phyloP scores from a whole-genome alignment of 1,284 basidiomycete genomes.

The Trichosporon asahii region DNA sequence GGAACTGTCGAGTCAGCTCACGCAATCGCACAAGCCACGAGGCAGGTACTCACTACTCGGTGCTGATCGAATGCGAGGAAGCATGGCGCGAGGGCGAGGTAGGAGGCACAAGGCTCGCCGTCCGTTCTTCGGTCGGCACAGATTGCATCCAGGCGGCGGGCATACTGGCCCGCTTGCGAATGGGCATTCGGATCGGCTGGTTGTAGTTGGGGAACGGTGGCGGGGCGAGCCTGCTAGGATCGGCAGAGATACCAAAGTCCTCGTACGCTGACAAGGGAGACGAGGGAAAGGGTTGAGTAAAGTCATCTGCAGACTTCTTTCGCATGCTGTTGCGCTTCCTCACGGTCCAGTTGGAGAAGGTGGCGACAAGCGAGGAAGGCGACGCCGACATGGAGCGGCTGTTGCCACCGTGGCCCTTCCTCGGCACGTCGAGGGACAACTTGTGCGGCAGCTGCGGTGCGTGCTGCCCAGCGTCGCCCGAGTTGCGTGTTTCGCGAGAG shows the following conservation, averaged over 20 bases:
- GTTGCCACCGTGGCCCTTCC: background rate
- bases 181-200: background rate
- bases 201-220: background rate
- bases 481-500: background rate
- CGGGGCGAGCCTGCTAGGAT: background rate
- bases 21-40: background rate
- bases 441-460: background rate
- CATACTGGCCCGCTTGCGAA: conserved; percentile 2
- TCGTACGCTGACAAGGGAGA: background rate
- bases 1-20: background rate
- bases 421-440: conserved; percentile 2
- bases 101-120: background rate
- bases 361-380: conserved; percentile 6
- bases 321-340: conserved; percentile 6
- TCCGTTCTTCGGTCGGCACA: background rate
- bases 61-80: background rate
- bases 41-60: background rate
- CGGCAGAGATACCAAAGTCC: background rate
- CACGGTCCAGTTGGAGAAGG: background rate
- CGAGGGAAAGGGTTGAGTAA: background rate
- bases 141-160: background rate
- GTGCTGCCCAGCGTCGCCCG: background rate
- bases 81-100: background rate
- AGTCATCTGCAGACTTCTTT: background rate
- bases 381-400: background rate